Base-by-base conservation (phyloP, 176 grass and related monocot species). In the Stipa capillata region DNA sequence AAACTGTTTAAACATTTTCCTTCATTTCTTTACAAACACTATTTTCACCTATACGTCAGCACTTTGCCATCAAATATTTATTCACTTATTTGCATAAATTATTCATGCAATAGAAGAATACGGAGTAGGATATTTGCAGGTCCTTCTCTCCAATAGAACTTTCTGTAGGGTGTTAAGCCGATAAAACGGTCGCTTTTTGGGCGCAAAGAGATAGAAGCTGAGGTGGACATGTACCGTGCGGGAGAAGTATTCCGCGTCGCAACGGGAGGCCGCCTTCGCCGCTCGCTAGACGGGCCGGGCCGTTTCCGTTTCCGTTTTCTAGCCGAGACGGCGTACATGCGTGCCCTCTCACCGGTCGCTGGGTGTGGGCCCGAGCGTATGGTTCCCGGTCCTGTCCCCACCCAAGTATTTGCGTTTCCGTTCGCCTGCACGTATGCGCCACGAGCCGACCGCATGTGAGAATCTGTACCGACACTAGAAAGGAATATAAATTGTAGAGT, bases 181-280 rank as follows among this genome's bases (percentile, higher is more conserved):
- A 59, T 8, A 69, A 37, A 39, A 56, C 7, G 4, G 49, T 27
- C 72, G 3, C 61, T 53, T 75, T 75, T 35, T 27, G 4, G 21
- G 28, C 12, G 35, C 24, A 33, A 64, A 64, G n/a, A 42, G 68
- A 51, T 62, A 49, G 51, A 31, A 29, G 63, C 41, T 60, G 82
- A 77, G 39, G 73, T 70, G 82, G 64, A 78, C 71, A 37, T 39
- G 25, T 72, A 65, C 67, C 76, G 68, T 79, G 58, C n/a, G n/a
- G 8, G 48, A 14, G 28, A 74, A 65, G 84, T 34, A 80, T 74
- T 86, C 84, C 20, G 21, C 31, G 52, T 29, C 52, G 61, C 11
- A 29, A 59, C 63, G 40, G 72, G 52, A 51, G n/a, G 68, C 68
- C 67, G 42, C 42, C 7, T n/a, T 2, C 17, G 65, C 24, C 4